A percentile compares a stretch with the other conserved stretches of the same genome.
phyloP scores from a whole-genome alignment of 2,329 filamentous ascomycete species.

The Neonectria ditissima region DNA sequence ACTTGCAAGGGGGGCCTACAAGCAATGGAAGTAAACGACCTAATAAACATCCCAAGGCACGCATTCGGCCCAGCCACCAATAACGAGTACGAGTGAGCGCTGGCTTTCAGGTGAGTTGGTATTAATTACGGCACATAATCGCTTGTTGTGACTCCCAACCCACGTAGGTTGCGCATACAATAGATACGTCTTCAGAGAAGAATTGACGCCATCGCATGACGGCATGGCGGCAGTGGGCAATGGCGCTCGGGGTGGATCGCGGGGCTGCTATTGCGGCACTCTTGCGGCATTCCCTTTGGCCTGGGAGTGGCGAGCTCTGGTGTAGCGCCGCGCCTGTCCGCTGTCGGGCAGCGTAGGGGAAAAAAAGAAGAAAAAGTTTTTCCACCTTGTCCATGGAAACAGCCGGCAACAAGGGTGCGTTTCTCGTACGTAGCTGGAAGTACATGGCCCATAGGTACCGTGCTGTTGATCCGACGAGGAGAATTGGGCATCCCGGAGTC shows the following conservation, averaged over 20 bases:
- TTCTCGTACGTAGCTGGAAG: background rate
- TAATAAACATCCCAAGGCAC: no score
- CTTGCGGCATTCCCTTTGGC: slow-evolving; percentile 5
- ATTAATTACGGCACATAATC: no score
- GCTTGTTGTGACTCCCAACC: no score
- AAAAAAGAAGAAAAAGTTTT: slow-evolving; percentile 32
- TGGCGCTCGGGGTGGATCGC: slow-evolving; percentile 22
- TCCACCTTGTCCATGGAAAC: slow-evolving; percentile 11
- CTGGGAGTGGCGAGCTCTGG: slow-evolving; percentile 20
- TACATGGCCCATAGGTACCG: background rate
- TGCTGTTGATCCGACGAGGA: background rate
- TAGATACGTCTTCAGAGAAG: background rate
- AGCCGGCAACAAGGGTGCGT: background rate
- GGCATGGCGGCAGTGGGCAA: slow-evolving; percentile 44
- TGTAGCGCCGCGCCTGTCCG: slow-evolving; percentile 18
- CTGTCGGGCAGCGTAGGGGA: slow-evolving; percentile 32
- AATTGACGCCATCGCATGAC: slow-evolving; percentile 45
- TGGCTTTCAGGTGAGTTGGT: background rate
- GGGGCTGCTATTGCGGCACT: background rate
- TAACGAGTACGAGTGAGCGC: background rate
- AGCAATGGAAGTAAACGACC: no score
- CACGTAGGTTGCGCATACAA: background rate
- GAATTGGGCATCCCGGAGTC: background rate
- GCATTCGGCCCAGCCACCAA: no score
- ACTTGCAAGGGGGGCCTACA: slow-evolving; percentile 5